Evolutionary conservation across 2,329 filamentous ascomycete species (phyloP), one percentile per base, ranked within the genome.

Genomic region (Aspergillus amoenus): DNA sequence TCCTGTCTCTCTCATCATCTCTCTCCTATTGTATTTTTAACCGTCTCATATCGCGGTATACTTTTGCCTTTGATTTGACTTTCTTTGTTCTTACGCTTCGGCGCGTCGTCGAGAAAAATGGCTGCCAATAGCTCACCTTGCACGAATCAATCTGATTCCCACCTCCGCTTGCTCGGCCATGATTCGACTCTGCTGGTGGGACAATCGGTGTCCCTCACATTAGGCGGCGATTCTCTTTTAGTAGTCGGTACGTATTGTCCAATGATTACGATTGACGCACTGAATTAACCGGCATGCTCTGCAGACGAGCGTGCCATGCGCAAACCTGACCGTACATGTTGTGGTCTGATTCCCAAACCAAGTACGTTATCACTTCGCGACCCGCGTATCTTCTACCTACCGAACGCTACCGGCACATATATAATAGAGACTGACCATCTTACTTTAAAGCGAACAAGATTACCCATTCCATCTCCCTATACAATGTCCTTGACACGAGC

Each of bases 401-500:
- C 32, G n/a, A 18, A 7, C 42, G 37, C 44, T 53, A 59, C 57
- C 21, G 9, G 45, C 22, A 21, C 18, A 21, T 22, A 18, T 18
- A 43, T 11, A 11, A 21, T 11, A 51, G 55, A 55, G 59, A 58
- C 44, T 46, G 45, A 45, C 55, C 57, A 58, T 22, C 7, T 47
- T 15, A 55, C 18, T 8, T 2, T 30, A 30, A 30, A 80, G 77
- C 72, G 58, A 71, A 76, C 30, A 81, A 82, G 58, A 76, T 77
- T 32, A 84, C 80, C 30, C 78, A 79, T 61, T 79, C 82, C 5
- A 88, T 97, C 30, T 87, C 90, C 2, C 88, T 91, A 60, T 93
- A 90, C 77, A 89, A 96, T 70, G 78, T 97, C 60, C 85, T 97
- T 48, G 95, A 91, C 88, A 90, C 88, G 40, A 86, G 90, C 63